Evolutionary conservation across 768 basidiomycete genomes (phyloP), one percentile per base, ranked within the genome.

Genomic region (Candolleomyces efflorescens): DNA sequence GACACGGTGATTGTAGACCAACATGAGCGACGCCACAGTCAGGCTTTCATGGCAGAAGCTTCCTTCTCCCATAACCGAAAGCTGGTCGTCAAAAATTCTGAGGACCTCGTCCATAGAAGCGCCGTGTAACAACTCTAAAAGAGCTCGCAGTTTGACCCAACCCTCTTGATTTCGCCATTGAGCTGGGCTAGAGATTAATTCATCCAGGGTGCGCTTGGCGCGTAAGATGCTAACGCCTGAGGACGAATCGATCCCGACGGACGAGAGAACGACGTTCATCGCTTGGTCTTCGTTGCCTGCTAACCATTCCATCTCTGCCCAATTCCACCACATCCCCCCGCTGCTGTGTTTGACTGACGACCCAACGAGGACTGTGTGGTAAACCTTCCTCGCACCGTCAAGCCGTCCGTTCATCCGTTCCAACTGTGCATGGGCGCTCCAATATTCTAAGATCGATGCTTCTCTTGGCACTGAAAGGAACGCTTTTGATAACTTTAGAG

Each of bases 241-340:
- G 0, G 75, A 67, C 12, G 82, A 82, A 52, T 83, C 76, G 36
- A 85, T 71, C 3, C 77, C 81, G 12, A 77, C 81, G 10, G 85
- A 78, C 20, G 75, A 79, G 46, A 86, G 67, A 44, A 86, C 75
- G 32, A 88, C 75, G 37, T 77, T 71, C 38, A 83, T 67, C 13
- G 86, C 79, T 36, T 78, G 74, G 32, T 82, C 78, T 18, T 73
- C 65, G 32, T 78, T 63, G 1, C 83, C 80, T 13, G 74, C 68
- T 11, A 90, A 67, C 91, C 91, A 94, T 69, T 92, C 90, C 79
- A 90, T 80, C 63, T 93, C 86, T 1, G 86, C 87, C 89, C 90
- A 93, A 63, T 86, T 82, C 84, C 85, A 91, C 88, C 88, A 93
- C 59, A 93, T 66, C 56, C 68, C 68, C 20, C 78, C 74, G 15